Evolutionary conservation across 805 yeast species (phyloP), one percentile per base, ranked within the genome.

Genomic region (Schizosaccharomyces lindneri): DNA sequence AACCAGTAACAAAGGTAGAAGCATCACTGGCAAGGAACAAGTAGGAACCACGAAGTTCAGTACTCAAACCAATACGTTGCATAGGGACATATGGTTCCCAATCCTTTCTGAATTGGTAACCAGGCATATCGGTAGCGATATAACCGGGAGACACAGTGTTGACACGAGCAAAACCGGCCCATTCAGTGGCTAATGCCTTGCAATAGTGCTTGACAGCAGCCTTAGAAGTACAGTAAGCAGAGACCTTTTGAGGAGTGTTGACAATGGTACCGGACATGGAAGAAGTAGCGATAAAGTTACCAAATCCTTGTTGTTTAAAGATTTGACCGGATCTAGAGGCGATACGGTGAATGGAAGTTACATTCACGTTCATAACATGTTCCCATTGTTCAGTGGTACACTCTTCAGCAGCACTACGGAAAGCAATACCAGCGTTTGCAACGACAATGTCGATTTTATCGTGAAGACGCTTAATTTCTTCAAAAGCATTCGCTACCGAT

Each of bases 91-190:
- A 24, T 1, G 36, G 31, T 15, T 7, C 36, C 57, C 57, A 51
- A 7, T 51, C 36, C 32, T 51, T 29, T 24, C 31, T 24, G 11
- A 51, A 51, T 21, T 29, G 19, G n/a, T 29, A 63, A 72, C 73
- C 48, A 9, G 55, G 27, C 61, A 86, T 76, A 64, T 83, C 87
- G 7, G 94, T 84, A 63, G 78, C 79, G 64, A 85, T 83, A 74
- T 87, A 86, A n/a, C 95, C 95, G 29, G 95, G 95, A n/a, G 87
- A 81, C 36, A 86, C 78, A 32, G 86, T 75, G 74, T 86, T 86
- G 63, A 83, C 90, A 66, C 95, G 78, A n/a, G 90, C 94, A 68
- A 84, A 84, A 1, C 82, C 79, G n/a, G 89, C 81, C 89, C 93
- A 87, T 73, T 87, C 95, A 51, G 87, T 81, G 17, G 95, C 90